phyloP scores from a whole-genome alignment of 2,329 filamentous ascomycete genomes.

The Calonectria honghensis region DNA sequence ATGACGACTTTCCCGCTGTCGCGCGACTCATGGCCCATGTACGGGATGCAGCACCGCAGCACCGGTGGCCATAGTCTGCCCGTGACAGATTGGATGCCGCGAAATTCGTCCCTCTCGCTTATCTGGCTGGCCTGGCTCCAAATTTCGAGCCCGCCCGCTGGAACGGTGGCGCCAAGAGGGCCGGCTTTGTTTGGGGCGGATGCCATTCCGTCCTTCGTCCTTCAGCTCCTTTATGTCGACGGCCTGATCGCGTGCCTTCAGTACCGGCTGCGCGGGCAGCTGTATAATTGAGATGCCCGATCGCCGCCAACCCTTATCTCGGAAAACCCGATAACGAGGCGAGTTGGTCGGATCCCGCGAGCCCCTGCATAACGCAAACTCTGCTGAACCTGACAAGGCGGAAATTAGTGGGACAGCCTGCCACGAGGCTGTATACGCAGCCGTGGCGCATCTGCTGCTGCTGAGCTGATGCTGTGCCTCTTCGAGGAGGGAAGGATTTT shows the following conservation, averaged over 20 bases:
- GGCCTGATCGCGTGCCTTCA: too few species aligned
- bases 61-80: too few species aligned
- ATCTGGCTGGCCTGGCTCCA: background rate
- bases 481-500: background rate
- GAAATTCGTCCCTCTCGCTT: conserved; percentile 12
- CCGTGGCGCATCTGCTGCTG: background rate
- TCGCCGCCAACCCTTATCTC: background rate
- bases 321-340: conserved; percentile 2
- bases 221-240: background rate
- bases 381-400: background rate
- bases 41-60: background rate
- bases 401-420: conserved; percentile 3
- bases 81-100: background rate
- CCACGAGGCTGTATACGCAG: background rate
- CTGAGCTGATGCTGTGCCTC: background rate
- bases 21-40: conserved; percentile 20
- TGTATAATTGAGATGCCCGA: background rate
- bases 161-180: conserved; percentile 7
- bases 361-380: conserved; percentile 1
- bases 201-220: background rate
- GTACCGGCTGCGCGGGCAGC: background rate
- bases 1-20: conserved; percentile 21
- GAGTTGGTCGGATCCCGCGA: background rate
- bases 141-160: background rate
- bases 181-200: background rate